phyloP scores from a whole-genome alignment of 768 basidiomycete genomes.

The Lyophyllum atratum region DNA sequence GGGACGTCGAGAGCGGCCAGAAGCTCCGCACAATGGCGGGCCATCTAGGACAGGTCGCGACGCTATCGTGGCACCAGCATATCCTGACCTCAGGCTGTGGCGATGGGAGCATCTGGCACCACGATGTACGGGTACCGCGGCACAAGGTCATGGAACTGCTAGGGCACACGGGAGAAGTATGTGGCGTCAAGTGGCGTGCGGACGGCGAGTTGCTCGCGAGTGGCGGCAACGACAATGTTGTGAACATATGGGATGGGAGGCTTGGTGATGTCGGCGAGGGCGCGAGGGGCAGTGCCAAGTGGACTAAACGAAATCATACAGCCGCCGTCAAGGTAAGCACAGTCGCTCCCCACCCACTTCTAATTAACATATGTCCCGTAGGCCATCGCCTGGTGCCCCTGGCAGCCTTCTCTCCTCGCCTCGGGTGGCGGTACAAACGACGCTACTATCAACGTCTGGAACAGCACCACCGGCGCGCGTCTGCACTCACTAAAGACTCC shows the following conservation, averaged over 20 bases:
- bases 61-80: constrained; percentile 86
- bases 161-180: constrained; percentile 92
- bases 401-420: constrained; percentile 90
- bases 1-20: constrained; percentile 81
- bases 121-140: constrained; percentile 85
- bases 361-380: constrained; percentile 27
- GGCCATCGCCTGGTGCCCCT: constrained; percentile 97
- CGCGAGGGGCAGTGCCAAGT: constrained; percentile 68
- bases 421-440: constrained; percentile 96
- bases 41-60: constrained; percentile 81
- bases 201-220: constrained; percentile 92
- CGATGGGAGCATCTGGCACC: constrained; percentile 95
- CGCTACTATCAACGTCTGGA: constrained; percentile 89
- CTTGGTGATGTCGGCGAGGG: constrained; percentile 57
- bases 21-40: constrained; percentile 91
- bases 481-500: constrained; percentile 85
- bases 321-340: constrained; percentile 75
- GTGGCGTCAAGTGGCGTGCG: constrained; percentile 85
- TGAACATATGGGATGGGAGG: constrained; percentile 95
- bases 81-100: constrained; percentile 86
- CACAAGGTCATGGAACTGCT: constrained; percentile 91
- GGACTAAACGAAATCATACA: constrained; percentile 90
- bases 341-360: background rate
- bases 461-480: constrained; percentile 88
- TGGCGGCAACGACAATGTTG: constrained; percentile 97